Conservation (phyloP, 2,329 filamentous ascomycete species). For the Colletotrichum sublineola region DNA sequence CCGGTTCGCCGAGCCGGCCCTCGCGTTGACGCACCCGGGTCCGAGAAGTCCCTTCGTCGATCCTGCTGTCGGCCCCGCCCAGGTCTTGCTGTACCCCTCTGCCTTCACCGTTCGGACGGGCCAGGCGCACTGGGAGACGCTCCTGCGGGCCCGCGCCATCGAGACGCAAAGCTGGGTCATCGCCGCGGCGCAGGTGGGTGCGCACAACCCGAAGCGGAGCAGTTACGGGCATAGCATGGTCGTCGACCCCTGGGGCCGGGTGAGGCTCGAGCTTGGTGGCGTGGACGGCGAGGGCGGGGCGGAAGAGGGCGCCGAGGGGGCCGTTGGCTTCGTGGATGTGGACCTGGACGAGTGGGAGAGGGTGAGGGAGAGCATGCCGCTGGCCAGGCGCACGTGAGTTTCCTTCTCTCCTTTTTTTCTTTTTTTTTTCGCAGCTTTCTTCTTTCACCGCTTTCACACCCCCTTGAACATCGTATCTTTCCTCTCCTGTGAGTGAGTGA, state of each 20-base stretch:
- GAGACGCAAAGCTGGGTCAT: conserved; percentile 91
- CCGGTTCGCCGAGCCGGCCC: conserved; percentile 81
- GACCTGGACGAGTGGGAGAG: conserved; percentile 62
- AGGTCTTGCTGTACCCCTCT: conserved; percentile 87
- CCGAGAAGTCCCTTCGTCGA: conserved; percentile 47
- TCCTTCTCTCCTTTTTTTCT: background rate
- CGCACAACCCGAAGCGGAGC: conserved; percentile 78
- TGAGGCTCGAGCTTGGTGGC: conserved; percentile 75
- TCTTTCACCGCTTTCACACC: conserved; percentile 1
- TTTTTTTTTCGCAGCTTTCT: background rate
- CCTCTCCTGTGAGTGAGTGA: conserved; percentile 18
- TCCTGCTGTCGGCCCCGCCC: conserved; percentile 61
- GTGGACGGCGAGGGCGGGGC: conserved; percentile 56
- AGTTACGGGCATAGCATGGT: conserved; percentile 92
- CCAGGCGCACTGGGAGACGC: conserved; percentile 84
- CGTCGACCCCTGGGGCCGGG: conserved; percentile 86
- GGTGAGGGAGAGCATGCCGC: conserved; percentile 66
- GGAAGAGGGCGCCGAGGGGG: conserved; percentile 57
- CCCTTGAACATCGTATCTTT: conserved; percentile 24
- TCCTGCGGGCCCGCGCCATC: conserved; percentile 85
- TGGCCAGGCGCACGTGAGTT: conserved; percentile 66
- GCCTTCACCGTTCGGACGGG: conserved; percentile 93
- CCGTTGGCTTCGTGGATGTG: conserved; percentile 69
- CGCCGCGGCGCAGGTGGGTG: conserved; percentile 85
- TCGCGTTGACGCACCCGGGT: conserved; percentile 70